These are phyloP conservation scores for Microbotryum saponariae DNA, from an alignment of 1,284 basidiomycete species.

Conservation along the genomic window DNA sequence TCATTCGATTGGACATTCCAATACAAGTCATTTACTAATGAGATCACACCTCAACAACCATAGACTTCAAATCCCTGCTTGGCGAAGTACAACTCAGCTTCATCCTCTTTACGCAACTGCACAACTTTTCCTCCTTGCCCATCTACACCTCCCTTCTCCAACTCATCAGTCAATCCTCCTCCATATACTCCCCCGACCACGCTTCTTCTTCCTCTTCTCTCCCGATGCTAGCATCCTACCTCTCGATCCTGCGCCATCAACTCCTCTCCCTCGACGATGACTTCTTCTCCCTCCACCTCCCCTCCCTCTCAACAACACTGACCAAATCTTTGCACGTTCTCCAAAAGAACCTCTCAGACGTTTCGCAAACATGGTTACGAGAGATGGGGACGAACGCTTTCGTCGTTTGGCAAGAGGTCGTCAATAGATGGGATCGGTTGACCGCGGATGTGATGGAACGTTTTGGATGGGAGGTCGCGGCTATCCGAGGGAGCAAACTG, in stretches of 20 bases:
- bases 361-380: constrained; percentile 4
- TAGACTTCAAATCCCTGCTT: constrained; percentile 41
- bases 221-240: constrained; percentile 31
- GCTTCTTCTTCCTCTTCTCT: constrained; percentile 6
- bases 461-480: constrained; percentile 34
- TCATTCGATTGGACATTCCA: not conserved
- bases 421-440: constrained; percentile 27
- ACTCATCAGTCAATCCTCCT: constrained; percentile 36
- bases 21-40: not conserved
- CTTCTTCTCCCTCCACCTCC: constrained; percentile 44
- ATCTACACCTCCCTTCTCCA: constrained; percentile 43
- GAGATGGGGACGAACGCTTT: not conserved
- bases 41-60: too few relatives aligned
- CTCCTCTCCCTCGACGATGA: constrained; percentile 38
- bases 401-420: constrained; percentile 14
- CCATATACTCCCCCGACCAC: constrained; percentile 12
- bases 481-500: constrained; percentile 8
- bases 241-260: constrained; percentile 37
- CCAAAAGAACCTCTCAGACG: constrained; percentile 31
- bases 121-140: constrained; percentile 42
- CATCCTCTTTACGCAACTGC: constrained; percentile 43
- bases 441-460: constrained; percentile 13
- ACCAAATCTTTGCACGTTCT: constrained; percentile 40
- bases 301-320: constrained; percentile 42
- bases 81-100: constrained; percentile 44